These are phyloP conservation scores for Stipa capillata DNA, from an alignment of 176 grass and related monocot species.

Conservation along the genomic window DNA sequence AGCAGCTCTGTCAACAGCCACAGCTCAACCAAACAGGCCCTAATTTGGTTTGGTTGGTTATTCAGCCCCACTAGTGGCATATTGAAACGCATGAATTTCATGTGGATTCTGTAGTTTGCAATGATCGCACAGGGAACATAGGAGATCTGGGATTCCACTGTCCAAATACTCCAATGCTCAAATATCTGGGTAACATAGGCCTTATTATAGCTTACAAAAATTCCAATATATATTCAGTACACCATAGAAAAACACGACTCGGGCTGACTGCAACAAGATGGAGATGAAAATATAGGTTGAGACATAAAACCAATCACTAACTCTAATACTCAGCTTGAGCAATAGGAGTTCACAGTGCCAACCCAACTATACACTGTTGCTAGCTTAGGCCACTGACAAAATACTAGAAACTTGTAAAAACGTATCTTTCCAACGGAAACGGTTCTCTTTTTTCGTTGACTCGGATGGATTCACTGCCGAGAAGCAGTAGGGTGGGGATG, in stretches of 20 bases:
- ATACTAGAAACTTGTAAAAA: constrained; percentile 46
- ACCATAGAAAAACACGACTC: constrained; percentile 25
- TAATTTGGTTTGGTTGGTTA: background rate
- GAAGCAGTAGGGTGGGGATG: constrained; percentile 11
- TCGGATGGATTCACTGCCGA: constrained; percentile 30
- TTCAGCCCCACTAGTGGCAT: background rate
- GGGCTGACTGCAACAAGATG: constrained; percentile 32
- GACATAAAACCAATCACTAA: constrained; percentile 35
- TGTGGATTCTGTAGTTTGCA: background rate
- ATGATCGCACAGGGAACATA: background rate
- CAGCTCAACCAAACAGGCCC: too few relatives aligned
- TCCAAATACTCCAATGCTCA: background rate
- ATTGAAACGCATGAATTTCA: background rate
- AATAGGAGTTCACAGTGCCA: constrained; percentile 35
- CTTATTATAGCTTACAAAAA: constrained; percentile 47
- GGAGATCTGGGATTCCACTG: background rate
- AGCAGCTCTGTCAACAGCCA: too few relatives aligned
- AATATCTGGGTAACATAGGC: background rate
- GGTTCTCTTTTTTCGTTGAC: constrained; percentile 21
- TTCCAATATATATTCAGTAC: constrained; percentile 32
- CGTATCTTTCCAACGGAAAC: constrained; percentile 45
- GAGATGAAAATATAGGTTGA: constrained; percentile 31
- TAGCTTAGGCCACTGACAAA: constrained; percentile 49
- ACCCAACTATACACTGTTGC: constrained; percentile 65
- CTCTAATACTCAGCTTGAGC: constrained; percentile 33